phyloP scores from a whole-genome alignment of 225 moss, liverwort and hornwort species.

The Sphagnum contortum region DNA sequence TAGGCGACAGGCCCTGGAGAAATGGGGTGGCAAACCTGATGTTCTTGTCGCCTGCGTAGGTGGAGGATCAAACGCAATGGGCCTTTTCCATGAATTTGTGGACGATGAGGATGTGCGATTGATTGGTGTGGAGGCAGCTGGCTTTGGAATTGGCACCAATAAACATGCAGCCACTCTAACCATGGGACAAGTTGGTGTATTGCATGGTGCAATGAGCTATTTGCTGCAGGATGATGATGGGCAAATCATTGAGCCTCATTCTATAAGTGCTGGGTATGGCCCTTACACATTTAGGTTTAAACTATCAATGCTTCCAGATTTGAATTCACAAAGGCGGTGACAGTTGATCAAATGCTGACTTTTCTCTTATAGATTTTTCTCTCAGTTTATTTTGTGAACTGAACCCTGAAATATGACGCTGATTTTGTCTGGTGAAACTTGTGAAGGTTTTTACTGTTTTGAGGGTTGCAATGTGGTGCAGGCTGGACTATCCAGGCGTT shows the following conservation, averaged over 20 bases:
- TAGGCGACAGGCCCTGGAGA: constrained; percentile 83
- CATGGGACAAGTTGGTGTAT: constrained; percentile 78
- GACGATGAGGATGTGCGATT: constrained; percentile 77
- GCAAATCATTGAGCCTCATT: constrained; percentile 94
- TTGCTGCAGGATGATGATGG: constrained; percentile 83
- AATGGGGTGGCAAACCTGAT: constrained; percentile 96
- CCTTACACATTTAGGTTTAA: not conserved
- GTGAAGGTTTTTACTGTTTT: too few species aligned
- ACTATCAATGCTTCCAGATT: not conserved
- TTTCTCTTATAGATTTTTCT: too few species aligned
- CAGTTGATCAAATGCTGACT: too few species aligned
- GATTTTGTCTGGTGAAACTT: not conserved
- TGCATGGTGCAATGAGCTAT: constrained; percentile 99
- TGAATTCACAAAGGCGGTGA: not conserved
- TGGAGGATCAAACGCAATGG: constrained; percentile 97
- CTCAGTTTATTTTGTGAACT: not conserved
- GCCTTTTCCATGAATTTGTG: constrained; percentile 85
- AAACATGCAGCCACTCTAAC: constrained; percentile 92
- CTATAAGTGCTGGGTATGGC: constrained; percentile 85
- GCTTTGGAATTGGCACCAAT: constrained; percentile 59
- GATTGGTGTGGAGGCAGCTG: constrained; percentile 91
- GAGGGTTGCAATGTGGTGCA: constrained; percentile 7
- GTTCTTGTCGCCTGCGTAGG: constrained; percentile 88
- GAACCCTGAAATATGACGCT: not conserved
- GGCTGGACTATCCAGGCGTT: constrained; percentile 97